Base-by-base conservation (phyloP, 352 stramenopile species). In the Phytophthora fragariae region DNA sequence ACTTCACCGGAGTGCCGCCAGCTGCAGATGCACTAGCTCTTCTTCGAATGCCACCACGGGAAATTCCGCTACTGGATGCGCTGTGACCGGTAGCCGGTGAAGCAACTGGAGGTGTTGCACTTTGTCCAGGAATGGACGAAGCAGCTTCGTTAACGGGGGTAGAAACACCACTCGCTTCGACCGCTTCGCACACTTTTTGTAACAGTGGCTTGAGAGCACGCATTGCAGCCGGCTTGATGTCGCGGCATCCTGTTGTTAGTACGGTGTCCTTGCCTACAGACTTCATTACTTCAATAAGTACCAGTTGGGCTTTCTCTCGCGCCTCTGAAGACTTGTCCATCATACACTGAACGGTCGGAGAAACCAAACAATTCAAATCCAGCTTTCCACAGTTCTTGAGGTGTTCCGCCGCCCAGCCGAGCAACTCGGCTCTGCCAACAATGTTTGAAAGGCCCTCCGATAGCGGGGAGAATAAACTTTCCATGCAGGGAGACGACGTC, bases 141-240 rank as follows among this genome's bases (percentile, higher is more conserved):
- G 57, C 3, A 31, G 53, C 10, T 49, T 77, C 46, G 9, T 39
- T 31, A 41, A 57, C 29, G 21, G 24, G 50, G 9, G 50, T 67
- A 41, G 65, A 9, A 49, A 27, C 41, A 8, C 57, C 63, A 60
- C 52, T 75, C 8, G 62, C 80, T 39, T 90, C 81, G 3, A 81
- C 77, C 27, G 74, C 58, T 27, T 90, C 82, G 44, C 65, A 84
- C 5, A 92, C 88, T 62, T 95, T 95, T 46, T 94, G 80, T 10
- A 97, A 85, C 29, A 96, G 76, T n/a, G 90, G 90, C n/a, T 92
- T 90, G 5, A 97, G 68, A 44, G 88, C 89, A 39, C 90, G 82
- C 90, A 97, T 97, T 29, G 93, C 87, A 4, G 90, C 90, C 31
- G 90, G 90, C 53, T 96, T 93, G 54, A 97, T 90, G 59, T 96